Base-by-base conservation (phyloP, 192 early-diverging fungal genomes). In the Backusella tuberculispora region DNA sequence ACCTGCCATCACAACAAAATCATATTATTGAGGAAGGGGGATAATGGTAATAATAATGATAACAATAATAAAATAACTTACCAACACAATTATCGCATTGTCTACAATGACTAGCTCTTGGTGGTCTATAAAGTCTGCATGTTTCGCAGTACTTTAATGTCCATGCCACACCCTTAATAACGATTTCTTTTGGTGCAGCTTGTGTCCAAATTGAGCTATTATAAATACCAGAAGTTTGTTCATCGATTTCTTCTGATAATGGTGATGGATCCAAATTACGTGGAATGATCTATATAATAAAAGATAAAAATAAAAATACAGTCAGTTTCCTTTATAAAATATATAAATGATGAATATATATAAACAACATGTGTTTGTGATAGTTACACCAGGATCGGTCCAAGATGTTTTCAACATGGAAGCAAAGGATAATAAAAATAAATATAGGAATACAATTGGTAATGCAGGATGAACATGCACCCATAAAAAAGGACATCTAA, bases 61-160 rank as follows among this genome's bases (percentile, higher is more conserved):
- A 34, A 34, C 0, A 34, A 34, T 1, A 34, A 34, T 0, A 17
- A 53, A 14, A 3, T 34, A 13, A 80, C 78, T 76, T 81, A 83
- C 90, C 88, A 63, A 98, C 95, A 80, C 97, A 98, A 74, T 94
- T 94, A 82, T 97, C 91, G 83, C 97, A 98, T 76, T 87, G 85
- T 44, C 87, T 83, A 79, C 97, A 98, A 77, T 98, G 97, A 42
- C 91, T 93, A n/a, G 94, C 86, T 19, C 97, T 86, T 10, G 95
- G 95, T 19, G 95, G 94, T 6, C 95, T 84, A 84, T 95, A 98
- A 43, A 95, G 93, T 12, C 85, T 85, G 75, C 95, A 98, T 5
- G 95, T 95, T 43, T 92, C 88, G 83, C 97, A 98, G 84, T 94
- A 98, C 81, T 95, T 96, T 45, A 96, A 84, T 66, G 85, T 79